Evolutionary conservation across 768 basidiomycete genomes (phyloP), one percentile per base, ranked within the genome.

Genomic region (Kondoa subrosea): DNA sequence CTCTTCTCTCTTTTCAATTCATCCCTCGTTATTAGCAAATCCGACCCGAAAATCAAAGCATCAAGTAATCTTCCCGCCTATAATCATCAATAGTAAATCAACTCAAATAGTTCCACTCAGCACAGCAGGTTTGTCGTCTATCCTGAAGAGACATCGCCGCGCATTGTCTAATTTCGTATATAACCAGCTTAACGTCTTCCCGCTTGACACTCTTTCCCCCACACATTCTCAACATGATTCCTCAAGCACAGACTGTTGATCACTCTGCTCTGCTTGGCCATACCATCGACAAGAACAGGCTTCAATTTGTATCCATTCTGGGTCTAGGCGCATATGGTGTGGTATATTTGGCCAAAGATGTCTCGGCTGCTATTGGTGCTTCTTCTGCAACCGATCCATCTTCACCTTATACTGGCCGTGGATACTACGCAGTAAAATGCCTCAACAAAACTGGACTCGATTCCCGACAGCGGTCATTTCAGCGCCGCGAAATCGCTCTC

Each of bases 271-370:
- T 81, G 56, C 70, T 78, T 66, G 91, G 91, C 58, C 85, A 86
- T 70, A 78, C 84, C 76, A 89, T 97, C 80, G 89, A 92, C 81
- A 81, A 83, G 71, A 85, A 85, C 72, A 79, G 83, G 62, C 83
- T 96, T 68, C 83, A 91, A 77, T 85, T 97, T 69, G 83, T 87
- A 73, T 84, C 87, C 73, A 82, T 92, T 70, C 83, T 97, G 63
- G 93, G 93, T 34, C 84, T 87, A 34, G 93, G 93, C 15, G 92
- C 92, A 27, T 97, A 95, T 76, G 93, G 93, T 66, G 85, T 91
- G 73, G 93, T 96, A 14, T 95, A 93, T 77, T 80, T 87, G 68
- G 74, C 77, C 56, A 56, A 59, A 2, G 69, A 70, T 33, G 56
- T 57, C 14, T 57, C 64, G 4, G 64, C 64, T 12, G 61, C 27